These are phyloP conservation scores for Aspergillus sp. DNA, from an alignment of 2,329 filamentous ascomycete genomes.

Conservation along the genomic window DNA sequence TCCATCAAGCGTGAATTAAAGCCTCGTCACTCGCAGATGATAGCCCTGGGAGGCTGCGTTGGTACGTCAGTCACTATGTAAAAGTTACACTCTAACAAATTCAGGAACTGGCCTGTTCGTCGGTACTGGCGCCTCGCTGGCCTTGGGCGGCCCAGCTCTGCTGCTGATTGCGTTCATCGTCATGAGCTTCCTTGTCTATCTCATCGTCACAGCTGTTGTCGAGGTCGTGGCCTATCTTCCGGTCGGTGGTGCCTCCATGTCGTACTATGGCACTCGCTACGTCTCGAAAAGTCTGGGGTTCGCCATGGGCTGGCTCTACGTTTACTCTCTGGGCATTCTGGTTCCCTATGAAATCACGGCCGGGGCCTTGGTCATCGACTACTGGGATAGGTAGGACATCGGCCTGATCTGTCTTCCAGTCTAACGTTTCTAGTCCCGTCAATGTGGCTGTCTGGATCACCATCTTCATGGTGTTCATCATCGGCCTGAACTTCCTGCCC, in stretches of 20 bases:
- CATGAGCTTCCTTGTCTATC: slow-evolving; percentile 48
- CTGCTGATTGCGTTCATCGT: slow-evolving; percentile 54
- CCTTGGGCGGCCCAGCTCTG: slow-evolving; percentile 53
- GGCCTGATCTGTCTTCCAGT: not conserved
- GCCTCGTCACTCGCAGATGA: slow-evolving; percentile 11
- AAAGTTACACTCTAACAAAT: slow-evolving; percentile 44
- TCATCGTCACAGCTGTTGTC: slow-evolving; percentile 47
- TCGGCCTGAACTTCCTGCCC: slow-evolving; percentile 49
- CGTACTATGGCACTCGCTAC: slow-evolving; percentile 44
- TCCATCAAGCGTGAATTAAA: slow-evolving; percentile 6
- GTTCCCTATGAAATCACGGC: slow-evolving; percentile 63
- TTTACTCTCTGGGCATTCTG: slow-evolving; percentile 49
- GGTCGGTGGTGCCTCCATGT: slow-evolving; percentile 45
- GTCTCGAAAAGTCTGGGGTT: slow-evolving; percentile 45
- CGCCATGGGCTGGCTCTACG: slow-evolving; percentile 56
- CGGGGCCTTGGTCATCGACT: slow-evolving; percentile 63
- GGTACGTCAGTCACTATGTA: slow-evolving; percentile 19
- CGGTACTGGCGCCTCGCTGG: slow-evolving; percentile 53
- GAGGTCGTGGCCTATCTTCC: slow-evolving; percentile 45
- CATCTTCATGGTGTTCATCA: slow-evolving; percentile 60
- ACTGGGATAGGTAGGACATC: slow-evolving; percentile 49
- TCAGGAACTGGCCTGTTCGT: slow-evolving; percentile 57
- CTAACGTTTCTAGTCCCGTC: slow-evolving; percentile 26
- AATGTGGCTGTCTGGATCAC: slow-evolving; percentile 53
- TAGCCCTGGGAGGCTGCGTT: slow-evolving; percentile 40